phyloP scores from a whole-genome alignment of 306 rosid species.

The Pterocarpus santalinus region DNA sequence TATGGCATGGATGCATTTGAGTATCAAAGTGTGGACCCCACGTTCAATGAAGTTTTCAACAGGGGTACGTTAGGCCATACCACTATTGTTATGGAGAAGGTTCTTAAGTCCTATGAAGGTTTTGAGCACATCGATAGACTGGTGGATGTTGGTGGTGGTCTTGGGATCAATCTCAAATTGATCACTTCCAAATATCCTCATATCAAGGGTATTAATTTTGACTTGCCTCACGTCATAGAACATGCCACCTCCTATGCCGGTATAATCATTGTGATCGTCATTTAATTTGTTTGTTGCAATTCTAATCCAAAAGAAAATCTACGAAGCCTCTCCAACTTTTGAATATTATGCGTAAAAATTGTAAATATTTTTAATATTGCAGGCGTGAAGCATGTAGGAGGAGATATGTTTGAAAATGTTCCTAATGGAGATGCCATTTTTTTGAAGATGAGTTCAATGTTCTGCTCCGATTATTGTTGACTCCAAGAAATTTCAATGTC shows the following conservation, averaged over 20 bases:
- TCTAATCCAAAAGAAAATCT: background rate
- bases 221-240: constrained; percentile 61
- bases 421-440: constrained; percentile 54
- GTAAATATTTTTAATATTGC: background rate
- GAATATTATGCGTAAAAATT: too few species aligned
- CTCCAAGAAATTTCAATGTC: too few species aligned
- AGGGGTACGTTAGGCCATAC: constrained; percentile 53
- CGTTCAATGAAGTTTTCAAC: constrained; percentile 62
- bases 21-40: constrained; percentile 48
- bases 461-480: background rate
- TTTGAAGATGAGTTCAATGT: constrained; percentile 48
- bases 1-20: constrained; percentile 57
- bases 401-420: constrained; percentile 62
- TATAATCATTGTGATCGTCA: background rate
- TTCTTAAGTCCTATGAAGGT: constrained; percentile 58
- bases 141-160: constrained; percentile 76
- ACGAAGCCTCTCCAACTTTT: background rate
- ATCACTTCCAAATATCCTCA: constrained; percentile 63
- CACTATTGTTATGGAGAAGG: constrained; percentile 41
- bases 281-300: background rate
- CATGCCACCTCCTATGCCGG: constrained; percentile 59
- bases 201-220: constrained; percentile 53
- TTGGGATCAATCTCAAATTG: constrained; percentile 59
- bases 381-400: constrained; percentile 56
- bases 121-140: constrained; percentile 50